Evolutionary conservation across 495 filamentous ascomycete genomes (phyloP).

Genomic region (Talaromyces trachyspermus): DNA sequence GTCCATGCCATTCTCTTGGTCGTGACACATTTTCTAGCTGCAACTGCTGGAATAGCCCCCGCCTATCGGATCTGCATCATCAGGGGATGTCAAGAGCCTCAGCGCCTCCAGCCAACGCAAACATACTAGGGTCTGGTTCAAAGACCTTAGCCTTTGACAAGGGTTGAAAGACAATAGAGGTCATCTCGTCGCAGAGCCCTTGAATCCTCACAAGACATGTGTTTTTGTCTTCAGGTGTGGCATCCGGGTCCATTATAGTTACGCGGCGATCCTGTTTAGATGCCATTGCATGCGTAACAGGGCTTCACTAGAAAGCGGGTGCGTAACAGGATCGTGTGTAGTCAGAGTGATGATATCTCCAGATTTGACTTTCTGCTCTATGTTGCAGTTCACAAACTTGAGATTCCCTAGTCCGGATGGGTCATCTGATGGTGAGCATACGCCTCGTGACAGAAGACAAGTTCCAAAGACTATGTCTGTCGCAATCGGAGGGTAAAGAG

Average conservation of each 20-base stretch:
- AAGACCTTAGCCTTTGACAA: too few species aligned
- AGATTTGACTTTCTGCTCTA: background rate
- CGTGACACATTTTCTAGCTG: too few species aligned
- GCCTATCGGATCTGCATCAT: too few species aligned
- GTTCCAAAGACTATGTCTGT: background rate
- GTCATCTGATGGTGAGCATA: background rate
- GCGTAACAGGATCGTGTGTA: background rate
- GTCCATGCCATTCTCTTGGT: too few species aligned
- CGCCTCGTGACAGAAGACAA: background rate
- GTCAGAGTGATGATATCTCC: background rate
- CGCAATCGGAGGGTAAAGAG: background rate
- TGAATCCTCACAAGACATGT: too few species aligned
- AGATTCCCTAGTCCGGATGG: background rate
- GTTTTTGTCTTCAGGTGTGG: too few species aligned
- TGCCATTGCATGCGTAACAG: background rate
- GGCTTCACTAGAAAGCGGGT: background rate
- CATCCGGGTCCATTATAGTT: too few species aligned
- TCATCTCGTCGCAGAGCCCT: too few species aligned
- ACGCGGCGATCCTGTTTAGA: background rate
- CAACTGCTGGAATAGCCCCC: too few species aligned
- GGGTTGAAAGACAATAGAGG: too few species aligned
- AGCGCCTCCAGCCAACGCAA: background rate
- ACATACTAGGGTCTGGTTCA: too few species aligned
- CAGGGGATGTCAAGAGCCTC: too few species aligned
- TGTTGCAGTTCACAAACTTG: background rate